A percentile compares a stretch with the other conserved stretches of the same genome.
phyloP scores from a whole-genome alignment of 2,329 filamentous ascomycete species.

The Bipolaris victoriae region DNA sequence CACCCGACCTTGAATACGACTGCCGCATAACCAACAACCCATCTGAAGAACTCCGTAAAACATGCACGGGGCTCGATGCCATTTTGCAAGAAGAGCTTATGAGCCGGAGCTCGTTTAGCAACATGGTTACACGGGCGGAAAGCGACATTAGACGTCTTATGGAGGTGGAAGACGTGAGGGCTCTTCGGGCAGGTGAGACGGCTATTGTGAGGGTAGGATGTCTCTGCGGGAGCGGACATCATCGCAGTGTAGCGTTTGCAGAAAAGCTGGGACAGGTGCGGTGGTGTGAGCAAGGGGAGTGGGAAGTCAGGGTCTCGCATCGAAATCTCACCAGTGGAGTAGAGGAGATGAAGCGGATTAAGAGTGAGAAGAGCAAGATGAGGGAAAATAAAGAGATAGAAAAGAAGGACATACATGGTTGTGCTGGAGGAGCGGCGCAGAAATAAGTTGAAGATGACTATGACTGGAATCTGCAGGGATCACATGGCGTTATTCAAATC shows the following conservation, averaged over 20 bases:
- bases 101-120: constrained; percentile 7
- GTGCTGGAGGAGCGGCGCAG: background rate
- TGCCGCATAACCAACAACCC: constrained; percentile 16
- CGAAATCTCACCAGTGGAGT: constrained; percentile 2
- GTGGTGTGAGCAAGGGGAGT: constrained; percentile 8
- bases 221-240: constrained; percentile 15
- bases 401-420: background rate
- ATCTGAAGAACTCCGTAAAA: background rate
- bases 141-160: constrained; percentile 9
- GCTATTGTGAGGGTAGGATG: constrained; percentile 11
- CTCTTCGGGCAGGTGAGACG: background rate
- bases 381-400: background rate
- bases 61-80: constrained; percentile 10
- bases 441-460: background rate
- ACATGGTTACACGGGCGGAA: constrained; percentile 2
- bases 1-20: constrained; percentile 16
- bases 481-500: background rate
- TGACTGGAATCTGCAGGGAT: background rate
- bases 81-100: constrained; percentile 15
- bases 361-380: background rate
- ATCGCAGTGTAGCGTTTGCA: constrained; percentile 17
- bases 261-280: constrained; percentile 14
- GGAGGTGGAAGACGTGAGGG: constrained; percentile 9
- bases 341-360: constrained; percentile 1
- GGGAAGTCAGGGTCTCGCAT: constrained; percentile 14